phyloP scores from a whole-genome alignment of 2,329 filamentous ascomycete species.

The Coniochaeta prunicola region DNA sequence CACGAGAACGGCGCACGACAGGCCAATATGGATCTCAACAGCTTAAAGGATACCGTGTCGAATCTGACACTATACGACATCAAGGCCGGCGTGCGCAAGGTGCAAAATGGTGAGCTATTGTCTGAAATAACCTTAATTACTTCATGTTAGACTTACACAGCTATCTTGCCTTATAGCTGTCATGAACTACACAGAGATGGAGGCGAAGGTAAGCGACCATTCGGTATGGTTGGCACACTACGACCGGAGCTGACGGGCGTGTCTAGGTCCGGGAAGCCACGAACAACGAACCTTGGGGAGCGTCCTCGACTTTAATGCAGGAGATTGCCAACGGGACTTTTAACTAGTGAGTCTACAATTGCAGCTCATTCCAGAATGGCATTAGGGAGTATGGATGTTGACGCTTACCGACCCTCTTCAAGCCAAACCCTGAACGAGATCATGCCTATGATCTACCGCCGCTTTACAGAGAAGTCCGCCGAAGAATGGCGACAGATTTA shows the following conservation, averaged over 20 bases:
- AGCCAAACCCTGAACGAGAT: constrained; percentile 98
- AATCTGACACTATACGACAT: constrained; percentile 92
- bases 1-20: not conserved
- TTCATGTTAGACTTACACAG: constrained; percentile 16
- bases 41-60: constrained; percentile 77
- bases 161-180: constrained; percentile 64
- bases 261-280: constrained; percentile 87
- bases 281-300: constrained; percentile 97
- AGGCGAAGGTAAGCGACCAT: constrained; percentile 47
- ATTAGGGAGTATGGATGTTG: not conserved
- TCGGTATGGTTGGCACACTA: constrained; percentile 4
- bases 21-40: constrained; percentile 73
- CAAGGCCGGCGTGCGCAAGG: constrained; percentile 90
- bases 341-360: constrained; percentile 73
- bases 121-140: not conserved
- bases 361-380: not conserved
- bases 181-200: constrained; percentile 98
- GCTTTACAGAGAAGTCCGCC: constrained; percentile 95
- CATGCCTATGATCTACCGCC: constrained; percentile 99
- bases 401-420: constrained; percentile 4
- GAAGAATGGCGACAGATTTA: constrained; percentile 99
- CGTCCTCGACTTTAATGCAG: constrained; percentile 80
- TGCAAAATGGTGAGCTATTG: constrained; percentile 78
- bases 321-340: constrained; percentile 97
- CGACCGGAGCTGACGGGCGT: constrained; percentile 4